A percentile compares a stretch with the other conserved stretches of the same genome.
Conservation (phyloP, 768 basidiomycete species). For the Tricholoma flavovirens region DNA sequence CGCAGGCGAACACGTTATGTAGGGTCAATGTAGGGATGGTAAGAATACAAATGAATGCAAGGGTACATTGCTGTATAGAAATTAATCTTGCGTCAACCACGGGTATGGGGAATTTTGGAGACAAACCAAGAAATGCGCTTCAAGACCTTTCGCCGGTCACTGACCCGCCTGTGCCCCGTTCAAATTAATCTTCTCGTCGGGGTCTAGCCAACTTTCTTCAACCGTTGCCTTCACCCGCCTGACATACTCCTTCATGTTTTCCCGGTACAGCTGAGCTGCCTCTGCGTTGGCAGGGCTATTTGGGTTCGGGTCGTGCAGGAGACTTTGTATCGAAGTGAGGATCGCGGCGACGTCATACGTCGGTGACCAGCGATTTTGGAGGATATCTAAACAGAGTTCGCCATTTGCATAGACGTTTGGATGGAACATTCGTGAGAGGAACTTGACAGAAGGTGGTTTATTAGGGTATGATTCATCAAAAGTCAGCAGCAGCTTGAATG, state of each 20-base stretch:
- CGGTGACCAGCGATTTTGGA: constrained; percentile 98
- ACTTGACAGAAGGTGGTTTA: constrained; percentile 96
- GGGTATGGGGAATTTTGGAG: not conserved
- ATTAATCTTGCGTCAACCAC: not conserved
- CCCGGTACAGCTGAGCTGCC: constrained; percentile 92
- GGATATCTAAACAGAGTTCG: constrained; percentile 95
- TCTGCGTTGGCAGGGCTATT: constrained; percentile 98
- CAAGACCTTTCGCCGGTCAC: not conserved
- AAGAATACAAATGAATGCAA: not conserved
- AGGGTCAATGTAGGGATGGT: not conserved
- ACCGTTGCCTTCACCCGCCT: constrained; percentile 89
- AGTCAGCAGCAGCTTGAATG: constrained; percentile 91
- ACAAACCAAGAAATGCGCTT: not conserved
- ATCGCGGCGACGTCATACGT: constrained; percentile 99
- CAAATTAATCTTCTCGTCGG: constrained; percentile 48
- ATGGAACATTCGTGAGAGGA: constrained; percentile 97
- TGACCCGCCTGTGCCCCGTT: not conserved
- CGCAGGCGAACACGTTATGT: no score
- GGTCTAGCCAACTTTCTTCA: constrained; percentile 93
- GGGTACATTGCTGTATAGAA: not conserved
- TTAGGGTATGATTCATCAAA: constrained; percentile 99
- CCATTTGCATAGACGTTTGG: constrained; percentile 99
- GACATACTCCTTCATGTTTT: constrained; percentile 99
- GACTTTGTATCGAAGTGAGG: constrained; percentile 91
- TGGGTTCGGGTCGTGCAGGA: constrained; percentile 97